phyloP scores from a whole-genome alignment of 306 rosid genomes.

The Urtica urens region DNA sequence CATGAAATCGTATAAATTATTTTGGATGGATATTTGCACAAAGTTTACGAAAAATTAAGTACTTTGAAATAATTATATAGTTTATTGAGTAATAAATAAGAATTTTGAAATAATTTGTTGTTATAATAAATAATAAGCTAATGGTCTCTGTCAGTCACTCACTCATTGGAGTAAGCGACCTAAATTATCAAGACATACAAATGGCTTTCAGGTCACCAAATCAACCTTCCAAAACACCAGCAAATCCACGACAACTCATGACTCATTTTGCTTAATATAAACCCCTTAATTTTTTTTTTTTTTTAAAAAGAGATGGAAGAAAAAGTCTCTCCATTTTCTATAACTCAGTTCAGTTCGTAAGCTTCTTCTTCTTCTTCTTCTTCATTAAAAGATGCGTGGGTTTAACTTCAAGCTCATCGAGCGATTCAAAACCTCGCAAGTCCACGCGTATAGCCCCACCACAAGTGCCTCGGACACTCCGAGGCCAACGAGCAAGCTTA shows the following conservation, averaged over 20 bases:
- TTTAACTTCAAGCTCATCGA: constrained; percentile 54
- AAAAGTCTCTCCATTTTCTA: too few species aligned
- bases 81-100: too few species aligned
- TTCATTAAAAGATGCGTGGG: constrained; percentile 39
- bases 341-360: constrained; percentile 1
- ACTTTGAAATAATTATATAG: too few species aligned
- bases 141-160: background rate
- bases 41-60: too few species aligned
- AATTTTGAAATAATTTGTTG: too few species aligned
- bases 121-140: too few species aligned
- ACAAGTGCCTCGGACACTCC: constrained; percentile 37
- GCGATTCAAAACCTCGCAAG: constrained; percentile 57
- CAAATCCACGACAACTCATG: background rate
- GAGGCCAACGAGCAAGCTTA: constrained; percentile 34
- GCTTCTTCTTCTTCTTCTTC: constrained; percentile 5
- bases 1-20: too few species aligned
- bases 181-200: constrained; percentile 2
- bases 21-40: too few species aligned
- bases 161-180: constrained; percentile 23
- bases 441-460: constrained; percentile 49
- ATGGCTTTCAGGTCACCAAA: constrained; percentile 16
- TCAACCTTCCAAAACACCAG: background rate
- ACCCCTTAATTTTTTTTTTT: too few species aligned
- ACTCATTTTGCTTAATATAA: constrained; percentile 6
- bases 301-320: too few species aligned